These are phyloP conservation scores for Lindgomyces ingoldianus DNA, from an alignment of 495 filamentous ascomycete species.

Conservation along the genomic window DNA sequence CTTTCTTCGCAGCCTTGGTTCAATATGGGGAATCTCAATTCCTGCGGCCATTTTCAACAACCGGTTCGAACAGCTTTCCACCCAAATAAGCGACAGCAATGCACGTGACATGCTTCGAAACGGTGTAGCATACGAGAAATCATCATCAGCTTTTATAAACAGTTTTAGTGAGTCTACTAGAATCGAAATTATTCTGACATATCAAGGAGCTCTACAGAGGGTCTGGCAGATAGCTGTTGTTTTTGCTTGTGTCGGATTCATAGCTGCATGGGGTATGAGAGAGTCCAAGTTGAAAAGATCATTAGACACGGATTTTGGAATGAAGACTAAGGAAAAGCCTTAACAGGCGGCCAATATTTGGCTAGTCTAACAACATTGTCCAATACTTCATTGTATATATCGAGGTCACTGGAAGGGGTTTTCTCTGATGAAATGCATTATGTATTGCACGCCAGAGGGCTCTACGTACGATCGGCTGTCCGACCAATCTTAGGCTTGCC, in stretches of 20 bases:
- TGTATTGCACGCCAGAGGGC: no score
- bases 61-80: conserved; percentile 25
- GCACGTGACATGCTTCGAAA: not conserved
- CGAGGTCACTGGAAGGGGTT: no score
- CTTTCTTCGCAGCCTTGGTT: conserved; percentile 52
- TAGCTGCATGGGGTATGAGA: not conserved
- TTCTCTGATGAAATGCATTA: no score
- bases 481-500: no score
- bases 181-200: not conserved
- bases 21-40: conserved; percentile 54
- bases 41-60: conserved; percentile 55
- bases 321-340: not conserved
- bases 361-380: no score
- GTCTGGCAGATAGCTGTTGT: not conserved
- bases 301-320: not conserved
- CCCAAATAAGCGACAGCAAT: not conserved
- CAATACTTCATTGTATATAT: no score
- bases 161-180: not conserved
- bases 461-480: no score
- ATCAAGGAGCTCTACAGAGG: not conserved
- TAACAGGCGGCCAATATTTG: no score
- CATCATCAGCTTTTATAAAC: no score
- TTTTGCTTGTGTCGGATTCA: not conserved
- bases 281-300: not conserved
- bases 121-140: conserved; percentile 2